Conservation (phyloP, 2,329 filamentous ascomycete genomes). For the Coniochaeta ligniaria region DNA sequence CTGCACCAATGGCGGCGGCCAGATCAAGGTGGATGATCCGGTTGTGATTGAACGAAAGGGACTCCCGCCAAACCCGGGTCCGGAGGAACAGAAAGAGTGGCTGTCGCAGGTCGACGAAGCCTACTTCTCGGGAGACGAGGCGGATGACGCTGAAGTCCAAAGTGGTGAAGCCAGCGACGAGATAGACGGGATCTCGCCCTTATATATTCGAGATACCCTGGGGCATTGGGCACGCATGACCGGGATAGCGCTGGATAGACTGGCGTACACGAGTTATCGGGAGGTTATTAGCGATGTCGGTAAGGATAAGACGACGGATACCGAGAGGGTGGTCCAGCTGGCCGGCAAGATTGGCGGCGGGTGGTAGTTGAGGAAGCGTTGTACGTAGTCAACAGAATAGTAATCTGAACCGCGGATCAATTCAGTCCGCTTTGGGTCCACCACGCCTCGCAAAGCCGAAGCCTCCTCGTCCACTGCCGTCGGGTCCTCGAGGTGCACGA, state of each 20-base stretch:
- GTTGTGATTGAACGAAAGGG: conserved; percentile 44
- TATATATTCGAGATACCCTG: conserved; percentile 60
- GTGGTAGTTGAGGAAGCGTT: conserved; percentile 52
- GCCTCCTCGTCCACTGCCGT: conserved; percentile 67
- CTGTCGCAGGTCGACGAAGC: conserved; percentile 77
- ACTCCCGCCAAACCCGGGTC: conserved; percentile 50
- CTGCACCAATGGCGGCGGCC: conserved; percentile 94
- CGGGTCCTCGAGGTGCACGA: conserved; percentile 70
- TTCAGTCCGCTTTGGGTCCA: conserved; percentile 36
- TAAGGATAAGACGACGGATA: conserved; percentile 61
- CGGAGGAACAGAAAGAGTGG: conserved; percentile 82
- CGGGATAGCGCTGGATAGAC: conserved; percentile 59
- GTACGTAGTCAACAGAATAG: background rate
- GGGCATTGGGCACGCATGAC: conserved; percentile 70
- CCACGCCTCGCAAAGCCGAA: conserved; percentile 69
- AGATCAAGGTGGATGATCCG: conserved; percentile 84
- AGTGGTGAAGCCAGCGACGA: conserved; percentile 26
- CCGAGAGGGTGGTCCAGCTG: conserved; percentile 78
- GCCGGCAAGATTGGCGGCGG: conserved; percentile 89
- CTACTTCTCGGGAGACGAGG: conserved; percentile 71
- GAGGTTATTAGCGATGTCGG: conserved; percentile 94
- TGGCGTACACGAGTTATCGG: conserved; percentile 82
- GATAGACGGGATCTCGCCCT: conserved; percentile 59
- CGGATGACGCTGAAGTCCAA: conserved; percentile 16
- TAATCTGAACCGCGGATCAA: background rate